Percentiles rank a stretch among this genome's conserved stretches.
These are phyloP conservation scores for Entomophthora muscae DNA, from an alignment of 371 early-diverging fungal species.

Conservation along the genomic window DNA sequence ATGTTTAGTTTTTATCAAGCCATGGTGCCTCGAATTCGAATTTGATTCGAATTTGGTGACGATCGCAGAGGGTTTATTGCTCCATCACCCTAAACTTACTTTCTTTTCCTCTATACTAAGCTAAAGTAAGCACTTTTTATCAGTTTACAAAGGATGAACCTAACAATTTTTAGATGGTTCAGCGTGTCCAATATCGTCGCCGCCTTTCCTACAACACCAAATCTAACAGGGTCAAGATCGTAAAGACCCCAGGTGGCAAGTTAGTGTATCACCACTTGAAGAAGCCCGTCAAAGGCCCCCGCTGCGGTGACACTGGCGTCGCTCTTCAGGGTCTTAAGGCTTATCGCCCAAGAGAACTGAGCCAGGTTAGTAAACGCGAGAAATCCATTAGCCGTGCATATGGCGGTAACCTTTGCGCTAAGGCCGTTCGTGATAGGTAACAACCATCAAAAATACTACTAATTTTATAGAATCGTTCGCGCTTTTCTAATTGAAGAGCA, in stretches of 20 bases:
- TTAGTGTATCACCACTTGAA: slow-evolving; percentile 78
- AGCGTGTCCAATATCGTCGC: slow-evolving; percentile 94
- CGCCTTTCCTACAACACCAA: slow-evolving; percentile 97
- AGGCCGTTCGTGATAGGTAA: slow-evolving; percentile 78
- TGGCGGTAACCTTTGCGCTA: slow-evolving; percentile 87
- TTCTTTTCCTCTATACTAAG: too few relatives aligned
- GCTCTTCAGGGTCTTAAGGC: slow-evolving; percentile 80
- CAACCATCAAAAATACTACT: not conserved
- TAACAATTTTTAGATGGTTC: slow-evolving; percentile 46
- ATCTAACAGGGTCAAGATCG: slow-evolving; percentile 87
- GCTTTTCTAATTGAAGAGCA: slow-evolving; percentile 98
- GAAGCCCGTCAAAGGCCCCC: slow-evolving; percentile 83
- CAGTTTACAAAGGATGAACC: too few relatives aligned
- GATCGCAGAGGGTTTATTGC: too few relatives aligned
- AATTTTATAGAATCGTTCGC: slow-evolving; percentile 61
- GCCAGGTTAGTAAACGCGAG: slow-evolving; percentile 76
- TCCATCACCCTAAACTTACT: too few relatives aligned
- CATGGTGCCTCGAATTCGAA: too few relatives aligned
- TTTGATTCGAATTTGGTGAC: too few relatives aligned
- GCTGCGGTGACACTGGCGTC: slow-evolving; percentile 95
- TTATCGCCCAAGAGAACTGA: slow-evolving; percentile 81
- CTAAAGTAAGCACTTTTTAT: too few relatives aligned
- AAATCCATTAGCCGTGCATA: slow-evolving; percentile 93
- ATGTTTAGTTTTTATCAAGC: too few relatives aligned
- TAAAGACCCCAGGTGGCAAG: slow-evolving; percentile 96